These are phyloP conservation scores for Pseudoneurospora amorphoporcata DNA, from an alignment of 495 filamentous ascomycete genomes.

Conservation along the genomic window DNA sequence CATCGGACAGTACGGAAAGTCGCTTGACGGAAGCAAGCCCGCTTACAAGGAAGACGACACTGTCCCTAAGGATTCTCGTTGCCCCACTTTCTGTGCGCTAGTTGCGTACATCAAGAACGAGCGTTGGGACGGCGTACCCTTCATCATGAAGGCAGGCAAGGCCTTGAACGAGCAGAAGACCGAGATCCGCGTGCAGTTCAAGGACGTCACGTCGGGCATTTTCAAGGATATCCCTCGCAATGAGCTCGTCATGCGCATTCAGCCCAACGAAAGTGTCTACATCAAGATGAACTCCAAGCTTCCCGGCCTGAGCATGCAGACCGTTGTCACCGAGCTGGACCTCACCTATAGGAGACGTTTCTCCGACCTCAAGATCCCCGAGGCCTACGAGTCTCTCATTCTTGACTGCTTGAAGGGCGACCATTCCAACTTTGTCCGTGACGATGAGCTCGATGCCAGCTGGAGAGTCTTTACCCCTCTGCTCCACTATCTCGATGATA, in stretches of 20 bases:
- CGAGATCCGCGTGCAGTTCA: constrained; percentile 98
- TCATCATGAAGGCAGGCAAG: constrained; percentile 99
- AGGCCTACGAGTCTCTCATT: constrained; percentile 97
- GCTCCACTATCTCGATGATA: constrained; percentile 94
- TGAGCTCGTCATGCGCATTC: constrained; percentile 97
- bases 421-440: constrained; percentile 99
- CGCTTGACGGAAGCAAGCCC: constrained; percentile 92
- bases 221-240: constrained; percentile 99
- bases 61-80: constrained; percentile 92
- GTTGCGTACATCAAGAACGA: constrained; percentile 99
- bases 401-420: constrained; percentile 97
- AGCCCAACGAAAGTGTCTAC: constrained; percentile 98
- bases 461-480: constrained; percentile 99
- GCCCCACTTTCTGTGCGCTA: constrained; percentile 95
- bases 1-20: constrained; percentile 97
- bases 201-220: constrained; percentile 97
- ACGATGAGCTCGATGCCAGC: constrained; percentile 95
- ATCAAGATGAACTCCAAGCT: constrained; percentile 99
- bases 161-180: constrained; percentile 99
- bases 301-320: constrained; percentile 98
- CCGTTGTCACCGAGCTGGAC: constrained; percentile 96
- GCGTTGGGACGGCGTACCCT: constrained; percentile 98
- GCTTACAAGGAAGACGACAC: constrained; percentile 98
- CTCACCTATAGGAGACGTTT: constrained; percentile 97
- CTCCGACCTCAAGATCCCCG: constrained; percentile 98